Evolutionary conservation across 2,329 filamentous ascomycete genomes (phyloP).

Genomic region (Penicillium hesseltinei): DNA sequence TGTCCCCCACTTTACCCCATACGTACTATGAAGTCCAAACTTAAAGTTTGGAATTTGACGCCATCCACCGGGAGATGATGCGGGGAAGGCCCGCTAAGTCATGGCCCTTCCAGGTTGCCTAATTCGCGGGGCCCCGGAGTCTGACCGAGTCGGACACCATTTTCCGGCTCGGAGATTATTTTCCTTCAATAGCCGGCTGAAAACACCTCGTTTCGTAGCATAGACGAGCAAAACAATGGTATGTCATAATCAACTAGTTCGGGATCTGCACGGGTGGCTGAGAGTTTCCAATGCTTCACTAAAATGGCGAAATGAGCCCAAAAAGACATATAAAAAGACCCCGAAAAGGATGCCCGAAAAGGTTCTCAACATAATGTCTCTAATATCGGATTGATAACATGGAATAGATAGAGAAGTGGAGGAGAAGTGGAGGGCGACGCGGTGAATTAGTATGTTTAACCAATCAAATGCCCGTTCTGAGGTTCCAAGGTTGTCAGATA

Average conservation of each 20-base stretch:
- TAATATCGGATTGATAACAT: neutral
- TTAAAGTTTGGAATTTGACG: neutral
- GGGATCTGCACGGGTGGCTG: neutral
- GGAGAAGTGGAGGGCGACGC: neutral
- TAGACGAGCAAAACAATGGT: neutral
- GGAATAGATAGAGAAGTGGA: too few species aligned
- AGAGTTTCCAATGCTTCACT: neutral
- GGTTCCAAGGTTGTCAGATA: neutral
- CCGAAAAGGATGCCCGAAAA: neutral
- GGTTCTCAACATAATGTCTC: neutral
- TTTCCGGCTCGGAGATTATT: slow-evolving; percentile 3
- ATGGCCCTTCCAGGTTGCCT: neutral
- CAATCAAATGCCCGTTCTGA: neutral
- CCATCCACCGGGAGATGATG: neutral
- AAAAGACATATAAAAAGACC: neutral
- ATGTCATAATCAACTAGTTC: neutral
- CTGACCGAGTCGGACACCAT: neutral
- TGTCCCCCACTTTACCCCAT: neutral
- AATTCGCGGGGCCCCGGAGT: neutral
- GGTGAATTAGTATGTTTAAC: neutral
- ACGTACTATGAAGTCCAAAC: neutral
- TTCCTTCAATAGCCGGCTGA: neutral
- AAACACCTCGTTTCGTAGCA: neutral
- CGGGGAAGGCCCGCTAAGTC: neutral
- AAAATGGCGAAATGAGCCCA: too few species aligned